These are phyloP conservation scores for Pythium brachiatum DNA, from an alignment of 352 stramenopile species.

Conservation along the genomic window DNA sequence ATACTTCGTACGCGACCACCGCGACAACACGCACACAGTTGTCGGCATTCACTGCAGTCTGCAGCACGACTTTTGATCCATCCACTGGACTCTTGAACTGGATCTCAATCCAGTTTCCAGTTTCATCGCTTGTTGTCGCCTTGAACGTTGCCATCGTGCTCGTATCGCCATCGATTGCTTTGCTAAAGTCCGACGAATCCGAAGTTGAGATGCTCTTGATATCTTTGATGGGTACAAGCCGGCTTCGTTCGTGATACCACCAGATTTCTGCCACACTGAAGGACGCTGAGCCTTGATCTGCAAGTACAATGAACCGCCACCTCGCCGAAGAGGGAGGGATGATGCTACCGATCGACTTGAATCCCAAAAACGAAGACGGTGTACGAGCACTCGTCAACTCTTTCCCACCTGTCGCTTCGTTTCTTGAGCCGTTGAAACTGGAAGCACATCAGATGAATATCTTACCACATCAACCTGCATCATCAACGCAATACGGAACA, in stretches of 20 bases:
- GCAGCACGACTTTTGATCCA: constrained; percentile 28
- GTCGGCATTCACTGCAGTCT: constrained; percentile 15
- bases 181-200: constrained; percentile 25
- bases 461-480: background rate
- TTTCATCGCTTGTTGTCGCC: constrained; percentile 16
- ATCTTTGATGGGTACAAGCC: constrained; percentile 12
- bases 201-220: constrained; percentile 24
- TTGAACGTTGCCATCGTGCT: constrained; percentile 21
- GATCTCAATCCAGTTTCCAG: constrained; percentile 28
- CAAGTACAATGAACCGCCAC: constrained; percentile 24
- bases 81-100: constrained; percentile 28
- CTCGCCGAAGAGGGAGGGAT: constrained; percentile 9
- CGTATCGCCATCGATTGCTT: constrained; percentile 26
- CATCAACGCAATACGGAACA: background rate
- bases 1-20: constrained; percentile 15
- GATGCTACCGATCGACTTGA: constrained; percentile 1
- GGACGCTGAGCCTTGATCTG: constrained; percentile 19
- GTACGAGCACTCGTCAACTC: background rate
- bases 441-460: constrained; percentile 4
- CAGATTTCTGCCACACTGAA: constrained; percentile 25
- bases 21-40: constrained; percentile 21
- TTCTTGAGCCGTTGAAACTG: constrained; percentile 17
- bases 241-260: constrained; percentile 25
- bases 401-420: background rate
- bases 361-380: background rate